Conservation (phyloP, 2,329 filamentous ascomycete species). For the Xylariaceae sp. region DNA sequence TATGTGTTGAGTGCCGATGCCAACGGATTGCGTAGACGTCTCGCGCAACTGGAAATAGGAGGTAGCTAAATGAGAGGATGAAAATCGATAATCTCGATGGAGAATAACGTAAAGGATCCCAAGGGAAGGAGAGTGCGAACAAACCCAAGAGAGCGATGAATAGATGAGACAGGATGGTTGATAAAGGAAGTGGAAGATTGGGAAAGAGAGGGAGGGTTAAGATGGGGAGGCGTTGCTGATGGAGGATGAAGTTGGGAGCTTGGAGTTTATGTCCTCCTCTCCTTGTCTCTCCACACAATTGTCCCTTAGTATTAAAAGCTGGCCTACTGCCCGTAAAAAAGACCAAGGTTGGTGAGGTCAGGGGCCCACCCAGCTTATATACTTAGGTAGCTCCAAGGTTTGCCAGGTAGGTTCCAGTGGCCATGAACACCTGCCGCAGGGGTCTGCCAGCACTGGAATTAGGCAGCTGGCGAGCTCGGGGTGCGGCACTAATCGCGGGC, state of each 20-base stretch:
- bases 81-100: slow-evolving; percentile 38
- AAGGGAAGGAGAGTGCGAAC: slow-evolving; percentile 31
- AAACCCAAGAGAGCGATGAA: slow-evolving; percentile 28
- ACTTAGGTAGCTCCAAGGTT: neutral
- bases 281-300: slow-evolving; percentile 13
- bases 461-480: too few relatives aligned
- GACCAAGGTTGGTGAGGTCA: slow-evolving; percentile 19
- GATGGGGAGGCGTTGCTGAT: slow-evolving; percentile 12
- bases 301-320: neutral
- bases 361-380: slow-evolving; percentile 8
- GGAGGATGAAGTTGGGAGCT: slow-evolving; percentile 24
- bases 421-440: neutral
- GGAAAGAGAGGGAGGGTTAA: slow-evolving; percentile 18
- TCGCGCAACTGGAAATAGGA: slow-evolving; percentile 31
- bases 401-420: neutral
- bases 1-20: slow-evolving; percentile 11
- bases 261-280: slow-evolving; percentile 19
- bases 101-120: slow-evolving; percentile 30
- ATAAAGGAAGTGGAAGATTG: slow-evolving; percentile 19
- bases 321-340: neutral
- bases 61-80: slow-evolving; percentile 37
- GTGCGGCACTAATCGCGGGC: too few relatives aligned
- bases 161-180: slow-evolving; percentile 13
- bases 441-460: too few relatives aligned
- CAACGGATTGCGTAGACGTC: slow-evolving; percentile 13